Percentiles rank a stretch among this genome's conserved stretches.
Evolutionary conservation across 2,329 filamentous ascomycete genomes (phyloP).

Genomic region (Paracorniculantispora psalliotae): DNA sequence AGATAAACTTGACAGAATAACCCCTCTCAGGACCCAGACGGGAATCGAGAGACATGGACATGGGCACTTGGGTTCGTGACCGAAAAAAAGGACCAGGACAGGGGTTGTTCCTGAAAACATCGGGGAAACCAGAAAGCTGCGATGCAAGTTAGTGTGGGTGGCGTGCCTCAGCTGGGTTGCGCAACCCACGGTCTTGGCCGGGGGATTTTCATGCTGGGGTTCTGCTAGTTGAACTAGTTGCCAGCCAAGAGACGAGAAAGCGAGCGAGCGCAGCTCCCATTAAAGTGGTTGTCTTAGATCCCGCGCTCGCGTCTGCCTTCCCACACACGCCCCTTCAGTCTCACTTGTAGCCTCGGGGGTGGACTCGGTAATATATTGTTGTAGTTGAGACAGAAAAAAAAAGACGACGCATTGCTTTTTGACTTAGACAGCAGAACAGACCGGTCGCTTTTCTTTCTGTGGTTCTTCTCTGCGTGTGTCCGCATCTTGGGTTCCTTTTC

Average conservation of each 20-base stretch:
- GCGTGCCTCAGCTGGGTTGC: not conserved
- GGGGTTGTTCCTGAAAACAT: not conserved
- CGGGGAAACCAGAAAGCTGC: not conserved
- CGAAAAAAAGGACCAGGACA: not conserved
- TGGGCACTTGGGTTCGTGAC: not conserved
- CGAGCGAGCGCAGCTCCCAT: not conserved
- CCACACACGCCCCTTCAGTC: not conserved
- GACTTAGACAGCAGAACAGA: not conserved
- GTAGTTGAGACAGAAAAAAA: not conserved
- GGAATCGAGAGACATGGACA: conserved; percentile 3
- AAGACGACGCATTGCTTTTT: not conserved
- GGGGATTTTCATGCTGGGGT: not conserved
- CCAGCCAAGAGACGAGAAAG: not conserved
- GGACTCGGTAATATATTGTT: not conserved
- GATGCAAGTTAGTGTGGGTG: not conserved
- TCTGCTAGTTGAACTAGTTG: no score
- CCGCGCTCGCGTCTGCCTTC: not conserved
- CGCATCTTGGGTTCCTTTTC: not conserved
- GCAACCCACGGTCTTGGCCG: no score
- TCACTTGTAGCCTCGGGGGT: not conserved
- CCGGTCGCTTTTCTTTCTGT: not conserved
- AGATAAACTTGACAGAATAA: not conserved
- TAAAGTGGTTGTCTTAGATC: conserved; percentile 6
- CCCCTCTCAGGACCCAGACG: not conserved
- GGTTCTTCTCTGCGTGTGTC: not conserved